Evolutionary conservation across 140 eudicot genomes (phyloP).

Genomic region (Ambrosia hybrid): DNA sequence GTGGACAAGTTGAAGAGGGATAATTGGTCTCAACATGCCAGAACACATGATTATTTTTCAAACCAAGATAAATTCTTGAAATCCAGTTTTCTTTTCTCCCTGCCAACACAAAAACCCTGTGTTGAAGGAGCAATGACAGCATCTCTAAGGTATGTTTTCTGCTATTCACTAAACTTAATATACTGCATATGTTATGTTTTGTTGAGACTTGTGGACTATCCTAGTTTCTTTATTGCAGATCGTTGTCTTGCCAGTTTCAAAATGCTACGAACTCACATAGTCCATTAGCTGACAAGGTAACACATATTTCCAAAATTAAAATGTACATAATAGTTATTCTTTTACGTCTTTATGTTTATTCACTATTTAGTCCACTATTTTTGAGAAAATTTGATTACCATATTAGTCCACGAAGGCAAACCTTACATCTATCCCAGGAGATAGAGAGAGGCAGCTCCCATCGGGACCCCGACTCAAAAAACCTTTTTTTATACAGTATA

Average conservation of each 20-base stretch:
- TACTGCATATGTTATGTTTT: background rate
- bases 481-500: no score
- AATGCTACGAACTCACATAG: constrained; percentile 41
- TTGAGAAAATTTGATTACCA: background rate
- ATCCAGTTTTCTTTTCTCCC: constrained; percentile 64
- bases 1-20: constrained; percentile 44
- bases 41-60: constrained; percentile 55
- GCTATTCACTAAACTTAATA: background rate
- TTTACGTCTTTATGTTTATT: constrained; percentile 7
- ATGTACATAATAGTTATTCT: background rate
- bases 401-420: no score
- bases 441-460: no score
- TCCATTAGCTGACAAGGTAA: constrained; percentile 81
- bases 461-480: no score
- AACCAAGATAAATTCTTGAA: constrained; percentile 59
- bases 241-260: constrained; percentile 57
- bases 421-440: no score
- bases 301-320: background rate
- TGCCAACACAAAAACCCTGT: constrained; percentile 64
- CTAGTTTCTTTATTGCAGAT: constrained; percentile 38
- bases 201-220: constrained; percentile 7
- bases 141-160: constrained; percentile 50
- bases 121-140: constrained; percentile 51
- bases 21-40: constrained; percentile 75
- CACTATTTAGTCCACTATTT: constrained; percentile 12